Evolutionary conservation across 164 flowering plant species (phyloP).

Genomic region (Magnolia sinica): DNA sequence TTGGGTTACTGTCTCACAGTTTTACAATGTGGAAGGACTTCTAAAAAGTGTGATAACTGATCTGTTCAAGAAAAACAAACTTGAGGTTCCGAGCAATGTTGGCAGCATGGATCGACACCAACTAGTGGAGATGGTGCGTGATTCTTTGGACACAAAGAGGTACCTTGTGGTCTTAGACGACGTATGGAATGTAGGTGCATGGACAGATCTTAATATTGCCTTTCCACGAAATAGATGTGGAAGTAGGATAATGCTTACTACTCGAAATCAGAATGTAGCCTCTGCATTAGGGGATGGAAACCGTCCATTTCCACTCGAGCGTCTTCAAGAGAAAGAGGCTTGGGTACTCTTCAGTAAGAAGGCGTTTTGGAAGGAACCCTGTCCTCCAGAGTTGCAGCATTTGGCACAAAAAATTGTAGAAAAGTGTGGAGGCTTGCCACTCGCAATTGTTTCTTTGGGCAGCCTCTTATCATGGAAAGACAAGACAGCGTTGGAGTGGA

Average conservation of each 20-base stretch:
- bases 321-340: not conserved
- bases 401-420: constrained; percentile 5
- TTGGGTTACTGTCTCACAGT: constrained; percentile 35
- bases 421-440: constrained; percentile 26
- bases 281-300: constrained; percentile 21
- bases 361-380: constrained; percentile 3
- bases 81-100: constrained; percentile 19
- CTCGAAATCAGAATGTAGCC: constrained; percentile 34
- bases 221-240: constrained; percentile 22
- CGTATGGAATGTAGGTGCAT: constrained; percentile 7
- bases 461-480: constrained; percentile 11
- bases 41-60: not conserved
- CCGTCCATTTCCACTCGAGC: not conserved
- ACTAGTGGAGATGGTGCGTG: not conserved
- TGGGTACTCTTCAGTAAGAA: constrained; percentile 6
- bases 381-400: not conserved
- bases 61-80: not conserved
- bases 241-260: constrained; percentile 35
- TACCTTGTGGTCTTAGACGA: constrained; percentile 46
- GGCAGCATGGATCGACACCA: not conserved
- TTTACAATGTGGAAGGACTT: not conserved
- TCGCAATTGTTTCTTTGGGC: constrained; percentile 22
- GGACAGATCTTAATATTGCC: not conserved
- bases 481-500: constrained; percentile 11
- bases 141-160: not conserved